These are phyloP conservation scores for Pseudofabraea citricarpa DNA, from an alignment of 2,329 filamentous ascomycete genomes.

Conservation along the genomic window DNA sequence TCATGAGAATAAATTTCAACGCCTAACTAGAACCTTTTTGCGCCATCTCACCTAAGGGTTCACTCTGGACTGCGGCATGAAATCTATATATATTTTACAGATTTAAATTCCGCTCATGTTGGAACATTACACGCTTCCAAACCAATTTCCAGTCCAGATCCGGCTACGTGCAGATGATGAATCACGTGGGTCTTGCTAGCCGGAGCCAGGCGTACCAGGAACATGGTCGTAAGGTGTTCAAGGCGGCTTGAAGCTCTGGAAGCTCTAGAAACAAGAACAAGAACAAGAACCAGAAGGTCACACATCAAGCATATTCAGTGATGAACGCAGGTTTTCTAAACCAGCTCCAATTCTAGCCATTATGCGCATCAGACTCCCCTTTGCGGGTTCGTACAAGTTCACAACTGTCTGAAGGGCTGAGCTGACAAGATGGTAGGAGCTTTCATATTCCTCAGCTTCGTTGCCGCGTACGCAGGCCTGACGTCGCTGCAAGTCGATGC, in stretches of 20 bases:
- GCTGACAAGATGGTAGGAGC: constrained; percentile 44
- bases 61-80: too few relatives aligned
- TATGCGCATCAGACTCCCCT: constrained; percentile 85
- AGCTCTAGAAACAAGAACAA: background rate
- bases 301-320: background rate
- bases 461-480: constrained; percentile 77
- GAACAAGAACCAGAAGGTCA: too few relatives aligned
- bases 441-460: constrained; percentile 66
- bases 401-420: constrained; percentile 1
- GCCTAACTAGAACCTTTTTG: background rate
- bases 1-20: background rate
- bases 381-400: constrained; percentile 64
- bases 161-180: background rate
- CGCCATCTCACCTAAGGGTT: background rate
- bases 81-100: too few relatives aligned
- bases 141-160: background rate
- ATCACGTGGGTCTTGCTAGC: too few relatives aligned
- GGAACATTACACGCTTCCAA: background rate
- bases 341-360: constrained; percentile 11
- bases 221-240: too few relatives aligned
- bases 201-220: too few relatives aligned
- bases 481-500: constrained; percentile 52
- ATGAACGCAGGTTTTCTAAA: background rate
- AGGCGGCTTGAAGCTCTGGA: background rate
- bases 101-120: background rate